Evolutionary conservation across 2,329 filamentous ascomycete species (phyloP).

Genomic region (Aureobasidium melanogenum): DNA sequence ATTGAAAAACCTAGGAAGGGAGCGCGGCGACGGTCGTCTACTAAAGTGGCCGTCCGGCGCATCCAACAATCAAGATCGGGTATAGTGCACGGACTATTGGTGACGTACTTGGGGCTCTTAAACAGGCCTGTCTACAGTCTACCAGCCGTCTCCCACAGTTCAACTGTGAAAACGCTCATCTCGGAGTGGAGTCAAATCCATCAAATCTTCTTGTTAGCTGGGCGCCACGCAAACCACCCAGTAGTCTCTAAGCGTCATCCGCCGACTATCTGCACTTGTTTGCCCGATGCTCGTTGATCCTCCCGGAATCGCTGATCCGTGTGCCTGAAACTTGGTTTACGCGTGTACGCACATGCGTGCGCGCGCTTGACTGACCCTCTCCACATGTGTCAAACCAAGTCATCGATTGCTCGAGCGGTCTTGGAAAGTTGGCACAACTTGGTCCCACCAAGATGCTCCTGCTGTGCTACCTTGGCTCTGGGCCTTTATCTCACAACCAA

Average conservation of each 20-base stretch:
- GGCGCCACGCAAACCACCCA: not conserved
- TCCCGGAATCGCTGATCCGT: not conserved
- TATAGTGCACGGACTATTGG: not conserved
- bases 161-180: not conserved
- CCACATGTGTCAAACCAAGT: constrained; percentile 8
- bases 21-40: not conserved
- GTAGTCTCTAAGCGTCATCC: not conserved
- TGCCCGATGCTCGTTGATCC: not conserved
- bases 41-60: not conserved
- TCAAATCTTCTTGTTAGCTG: constrained; percentile 1
- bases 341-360: not conserved
- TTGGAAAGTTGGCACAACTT: constrained; percentile 3
- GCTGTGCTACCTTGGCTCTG: not conserved
- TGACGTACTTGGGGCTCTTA: not conserved
- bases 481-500: not conserved
- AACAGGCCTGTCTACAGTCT: not conserved
- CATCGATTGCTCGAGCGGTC: not conserved
- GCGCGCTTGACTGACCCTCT: not conserved
- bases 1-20: not conserved
- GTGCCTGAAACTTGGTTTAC: constrained; percentile 3
- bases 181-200: not conserved
- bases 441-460: not conserved
- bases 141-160: constrained; percentile 4
- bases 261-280: not conserved
- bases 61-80: constrained; percentile 1